These are phyloP conservation scores for Austroboletus novae-zelandiae DNA, from an alignment of 1,284 basidiomycete genomes.

Conservation along the genomic window DNA sequence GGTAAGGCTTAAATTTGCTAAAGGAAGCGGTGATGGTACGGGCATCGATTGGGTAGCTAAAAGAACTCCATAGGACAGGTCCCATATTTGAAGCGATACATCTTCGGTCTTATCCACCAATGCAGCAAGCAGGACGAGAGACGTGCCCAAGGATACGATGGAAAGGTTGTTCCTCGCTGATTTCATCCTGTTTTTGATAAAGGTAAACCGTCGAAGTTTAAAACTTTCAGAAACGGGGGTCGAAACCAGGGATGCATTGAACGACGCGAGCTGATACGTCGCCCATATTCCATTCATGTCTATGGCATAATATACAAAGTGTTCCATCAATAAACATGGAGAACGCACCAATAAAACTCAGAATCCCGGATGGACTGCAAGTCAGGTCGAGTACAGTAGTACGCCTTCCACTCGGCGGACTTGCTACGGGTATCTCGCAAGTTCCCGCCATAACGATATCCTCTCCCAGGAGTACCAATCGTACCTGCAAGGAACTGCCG, in stretches of 20 bases:
- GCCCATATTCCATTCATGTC: conserved; percentile 26
- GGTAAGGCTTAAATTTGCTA: conserved; percentile 30
- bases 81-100: conserved; percentile 64
- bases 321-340: background rate
- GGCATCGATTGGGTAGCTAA: conserved; percentile 53
- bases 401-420: background rate
- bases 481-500: conserved; percentile 16
- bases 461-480: conserved; percentile 20
- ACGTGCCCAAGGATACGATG: conserved; percentile 56
- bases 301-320: conserved; percentile 12
- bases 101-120: conserved; percentile 43
- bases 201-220: conserved; percentile 35
- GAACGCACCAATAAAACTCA: conserved; percentile 31
- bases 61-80: conserved; percentile 67
- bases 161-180: conserved; percentile 34
- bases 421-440: conserved; percentile 23
- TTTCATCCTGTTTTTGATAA: conserved; percentile 16
- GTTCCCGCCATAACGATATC: conserved; percentile 14
- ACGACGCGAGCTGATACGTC: conserved; percentile 41
- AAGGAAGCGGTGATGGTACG: conserved; percentile 47
- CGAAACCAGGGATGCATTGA: conserved; percentile 27
- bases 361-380: conserved; percentile 27
- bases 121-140: conserved; percentile 60
- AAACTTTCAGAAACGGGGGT: conserved; percentile 38
- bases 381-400: conserved; percentile 16